Conservation (phyloP, 345 rosid genomes). For the Kernera saxatilis region DNA sequence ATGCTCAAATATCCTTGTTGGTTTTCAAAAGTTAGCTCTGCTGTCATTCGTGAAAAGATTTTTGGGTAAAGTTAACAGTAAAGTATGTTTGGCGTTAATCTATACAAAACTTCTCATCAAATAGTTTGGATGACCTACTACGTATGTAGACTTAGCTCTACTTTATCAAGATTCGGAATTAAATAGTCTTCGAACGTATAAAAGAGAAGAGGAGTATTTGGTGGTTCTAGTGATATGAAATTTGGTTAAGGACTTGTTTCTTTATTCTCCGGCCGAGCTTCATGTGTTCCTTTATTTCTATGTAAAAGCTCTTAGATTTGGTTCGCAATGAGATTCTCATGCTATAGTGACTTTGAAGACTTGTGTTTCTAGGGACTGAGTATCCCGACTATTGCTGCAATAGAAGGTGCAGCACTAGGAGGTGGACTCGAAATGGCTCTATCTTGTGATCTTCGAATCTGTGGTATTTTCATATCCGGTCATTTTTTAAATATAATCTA, state of each 20-base stretch:
- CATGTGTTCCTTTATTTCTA: background rate
- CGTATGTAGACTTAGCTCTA: background rate
- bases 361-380: conserved; percentile 46
- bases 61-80: background rate
- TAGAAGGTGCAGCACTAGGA: conserved; percentile 90
- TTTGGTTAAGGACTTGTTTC: background rate
- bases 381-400: conserved; percentile 81
- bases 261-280: background rate
- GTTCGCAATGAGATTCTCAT: background rate
- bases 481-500: background rate
- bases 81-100: background rate
- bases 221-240: background rate
- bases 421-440: conserved; percentile 99
- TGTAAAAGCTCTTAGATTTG: background rate
- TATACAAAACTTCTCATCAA: background rate
- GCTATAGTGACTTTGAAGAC: conserved; percentile 2
- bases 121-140: background rate
- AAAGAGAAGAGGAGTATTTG: background rate
- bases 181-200: background rate
- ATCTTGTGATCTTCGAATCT: conserved; percentile 85
- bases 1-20: background rate
- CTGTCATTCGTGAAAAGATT: background rate
- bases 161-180: background rate
- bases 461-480: conserved; percentile 44
- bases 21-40: background rate